These are phyloP conservation scores for Xylogone sp. DNA, from an alignment of 2,329 filamentous ascomycete species.

Conservation along the genomic window DNA sequence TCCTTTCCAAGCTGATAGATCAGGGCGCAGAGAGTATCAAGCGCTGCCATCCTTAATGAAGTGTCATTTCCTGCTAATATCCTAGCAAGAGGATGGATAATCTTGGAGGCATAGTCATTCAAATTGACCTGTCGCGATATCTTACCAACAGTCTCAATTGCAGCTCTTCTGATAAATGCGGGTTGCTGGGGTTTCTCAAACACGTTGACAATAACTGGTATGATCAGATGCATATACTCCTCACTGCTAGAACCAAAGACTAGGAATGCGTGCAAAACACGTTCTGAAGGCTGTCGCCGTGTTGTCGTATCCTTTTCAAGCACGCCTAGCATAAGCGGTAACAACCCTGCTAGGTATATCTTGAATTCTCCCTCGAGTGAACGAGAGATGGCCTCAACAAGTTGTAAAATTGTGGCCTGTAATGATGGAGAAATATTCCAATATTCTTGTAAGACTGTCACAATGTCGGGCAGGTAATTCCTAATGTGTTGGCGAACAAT, in stretches of 20 bases:
- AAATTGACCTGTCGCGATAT: constrained; percentile 95
- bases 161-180: constrained; percentile 73
- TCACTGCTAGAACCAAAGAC: constrained; percentile 95
- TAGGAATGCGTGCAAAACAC: constrained; percentile 89
- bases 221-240: constrained; percentile 98
- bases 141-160: constrained; percentile 92
- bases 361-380: constrained; percentile 98
- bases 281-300: constrained; percentile 79
- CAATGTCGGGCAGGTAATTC: constrained; percentile 82
- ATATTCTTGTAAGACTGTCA: constrained; percentile 82
- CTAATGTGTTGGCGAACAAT: constrained; percentile 97
- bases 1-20: constrained; percentile 96
- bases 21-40: constrained; percentile 91
- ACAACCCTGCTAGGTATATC: constrained; percentile 81
- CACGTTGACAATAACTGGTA: constrained; percentile 89
- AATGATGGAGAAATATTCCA: constrained; percentile 80
- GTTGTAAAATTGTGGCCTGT: constrained; percentile 84
- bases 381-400: constrained; percentile 90
- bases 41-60: constrained; percentile 71
- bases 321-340: constrained; percentile 91
- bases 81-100: constrained; percentile 88
- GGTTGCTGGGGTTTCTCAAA: constrained; percentile 89
- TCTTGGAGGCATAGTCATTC: constrained; percentile 93
- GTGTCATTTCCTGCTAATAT: constrained; percentile 73
- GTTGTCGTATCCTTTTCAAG: constrained; percentile 79